These are phyloP conservation scores for Fusarium praegraminearum DNA, from an alignment of 2,329 filamentous ascomycete species.

Conservation along the genomic window DNA sequence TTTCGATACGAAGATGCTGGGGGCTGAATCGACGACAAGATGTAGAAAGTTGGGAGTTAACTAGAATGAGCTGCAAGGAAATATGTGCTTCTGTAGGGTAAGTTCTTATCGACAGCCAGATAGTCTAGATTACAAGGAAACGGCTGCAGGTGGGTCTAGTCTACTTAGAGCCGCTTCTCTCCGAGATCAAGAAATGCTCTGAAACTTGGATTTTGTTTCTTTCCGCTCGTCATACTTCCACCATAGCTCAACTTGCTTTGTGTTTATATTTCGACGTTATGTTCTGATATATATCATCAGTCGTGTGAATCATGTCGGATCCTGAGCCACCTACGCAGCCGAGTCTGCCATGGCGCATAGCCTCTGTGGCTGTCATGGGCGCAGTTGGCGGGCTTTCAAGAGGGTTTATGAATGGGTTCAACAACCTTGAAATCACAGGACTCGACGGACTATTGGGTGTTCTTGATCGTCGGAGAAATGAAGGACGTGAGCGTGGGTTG, in stretches of 20 bases:
- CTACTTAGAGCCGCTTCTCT: conserved; percentile 28
- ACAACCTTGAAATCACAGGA: conserved; percentile 80
- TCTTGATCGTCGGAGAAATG: conserved; percentile 77
- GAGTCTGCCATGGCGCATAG: conserved; percentile 76
- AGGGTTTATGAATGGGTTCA: conserved; percentile 80
- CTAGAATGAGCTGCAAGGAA: background rate
- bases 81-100: background rate
- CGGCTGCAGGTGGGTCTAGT: conserved; percentile 34
- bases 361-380: conserved; percentile 81
- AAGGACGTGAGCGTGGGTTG: conserved; percentile 77
- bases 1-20: background rate
- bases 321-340: conserved; percentile 58
- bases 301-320: conserved; percentile 34
- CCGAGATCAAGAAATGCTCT: conserved; percentile 22
- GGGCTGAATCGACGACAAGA: background rate
- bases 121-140: conserved; percentile 27
- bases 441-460: conserved; percentile 79
- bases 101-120: background rate
- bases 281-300: background rate
- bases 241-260: background rate
- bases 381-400: conserved; percentile 77
- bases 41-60: background rate
- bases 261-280: background rate
- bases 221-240: background rate
- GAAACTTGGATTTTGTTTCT: conserved; percentile 14